Conservation (phyloP, 306 rosid genomes). For the Dalbergia oliveri region DNA sequence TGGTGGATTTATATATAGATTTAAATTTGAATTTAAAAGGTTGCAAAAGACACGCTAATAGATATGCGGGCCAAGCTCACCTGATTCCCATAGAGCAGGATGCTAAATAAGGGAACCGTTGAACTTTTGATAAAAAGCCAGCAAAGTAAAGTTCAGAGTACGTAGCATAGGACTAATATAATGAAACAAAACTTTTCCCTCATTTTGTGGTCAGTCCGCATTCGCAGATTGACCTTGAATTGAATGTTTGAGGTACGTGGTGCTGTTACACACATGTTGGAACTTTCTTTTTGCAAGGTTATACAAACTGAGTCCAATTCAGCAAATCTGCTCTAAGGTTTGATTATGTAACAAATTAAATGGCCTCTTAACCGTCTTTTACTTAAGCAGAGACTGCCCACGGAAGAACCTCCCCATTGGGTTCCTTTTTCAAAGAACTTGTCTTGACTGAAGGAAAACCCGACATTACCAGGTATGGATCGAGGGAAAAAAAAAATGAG, state of each 20-base stretch:
- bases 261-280: background rate
- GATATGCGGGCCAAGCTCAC: background rate
- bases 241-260: background rate
- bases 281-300: background rate
- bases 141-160: no score
- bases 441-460: background rate
- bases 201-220: slow-evolving; percentile 3
- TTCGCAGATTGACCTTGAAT: slow-evolving; percentile 45
- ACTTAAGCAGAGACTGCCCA: slow-evolving; percentile 29
- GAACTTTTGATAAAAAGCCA: no score
- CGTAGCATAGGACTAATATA: no score
- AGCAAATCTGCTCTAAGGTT: background rate
- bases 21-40: background rate
- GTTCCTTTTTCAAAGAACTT: slow-evolving; percentile 5
- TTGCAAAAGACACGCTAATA: background rate
- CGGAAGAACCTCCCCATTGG: background rate
- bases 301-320: background rate
- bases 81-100: background rate
- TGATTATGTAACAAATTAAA: background rate
- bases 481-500: no score
- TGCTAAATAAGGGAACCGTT: no score
- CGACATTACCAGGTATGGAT: no score
- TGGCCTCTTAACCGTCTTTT: slow-evolving; percentile 30
- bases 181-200: background rate
- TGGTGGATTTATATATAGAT: background rate